Conservation (phyloP, 257 asterid genomes). For the Solanum habrochaites region DNA sequence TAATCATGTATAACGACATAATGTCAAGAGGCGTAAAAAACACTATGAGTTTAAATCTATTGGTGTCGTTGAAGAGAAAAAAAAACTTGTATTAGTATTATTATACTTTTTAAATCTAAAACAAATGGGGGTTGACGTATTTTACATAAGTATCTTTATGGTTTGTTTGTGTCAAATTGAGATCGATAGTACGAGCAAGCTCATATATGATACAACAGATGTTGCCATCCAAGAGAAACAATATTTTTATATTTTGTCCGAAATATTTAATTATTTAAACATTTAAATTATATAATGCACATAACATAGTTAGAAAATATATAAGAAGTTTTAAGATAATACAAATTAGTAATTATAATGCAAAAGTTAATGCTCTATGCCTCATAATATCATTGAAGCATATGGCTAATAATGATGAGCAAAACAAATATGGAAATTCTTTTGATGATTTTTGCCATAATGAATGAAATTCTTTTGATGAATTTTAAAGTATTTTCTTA, state of each 20-base stretch:
- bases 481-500: neutral
- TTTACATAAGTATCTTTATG: neutral
- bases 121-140: neutral
- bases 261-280: neutral
- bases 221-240: neutral
- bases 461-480: neutral
- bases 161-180: neutral
- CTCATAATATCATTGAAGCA: neutral
- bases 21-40: neutral
- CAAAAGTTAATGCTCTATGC: neutral
- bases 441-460: neutral
- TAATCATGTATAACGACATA: neutral
- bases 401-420: neutral
- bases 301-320: neutral
- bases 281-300: neutral
- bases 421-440: neutral
- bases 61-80: neutral
- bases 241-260: too few relatives aligned
- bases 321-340: neutral
- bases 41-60: neutral
- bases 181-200: neutral
- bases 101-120: neutral
- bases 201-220: neutral
- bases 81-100: neutral
- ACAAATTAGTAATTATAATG: neutral